phyloP scores from a whole-genome alignment of 805 yeast genomes.

The Sungouiella blattae region DNA sequence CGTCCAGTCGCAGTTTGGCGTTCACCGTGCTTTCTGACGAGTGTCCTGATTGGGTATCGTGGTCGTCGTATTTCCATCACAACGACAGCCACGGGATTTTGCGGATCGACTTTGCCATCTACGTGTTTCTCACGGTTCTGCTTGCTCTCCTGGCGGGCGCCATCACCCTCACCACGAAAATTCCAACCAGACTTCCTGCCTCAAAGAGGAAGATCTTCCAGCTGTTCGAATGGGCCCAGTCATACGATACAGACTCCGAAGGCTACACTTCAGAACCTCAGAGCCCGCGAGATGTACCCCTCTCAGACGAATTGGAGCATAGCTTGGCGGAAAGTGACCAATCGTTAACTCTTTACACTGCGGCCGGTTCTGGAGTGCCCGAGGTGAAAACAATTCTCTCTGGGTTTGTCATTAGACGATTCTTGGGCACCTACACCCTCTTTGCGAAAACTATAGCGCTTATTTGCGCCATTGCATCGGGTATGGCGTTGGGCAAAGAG shows the following conservation, averaged over 20 bases:
- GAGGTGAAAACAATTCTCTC: constrained; percentile 59
- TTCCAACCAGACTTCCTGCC: constrained; percentile 25
- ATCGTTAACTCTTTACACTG: constrained; percentile 38
- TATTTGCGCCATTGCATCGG: constrained; percentile 53
- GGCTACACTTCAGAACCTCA: too few relatives aligned
- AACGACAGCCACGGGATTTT: constrained; percentile 5
- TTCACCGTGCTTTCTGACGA: constrained; percentile 2
- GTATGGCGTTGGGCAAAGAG: constrained; percentile 56
- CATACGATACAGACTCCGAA: background rate
- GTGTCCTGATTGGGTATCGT: constrained; percentile 43
- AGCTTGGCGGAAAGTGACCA: background rate
- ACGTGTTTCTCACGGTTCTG: constrained; percentile 32
- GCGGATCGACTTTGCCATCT: constrained; percentile 32
- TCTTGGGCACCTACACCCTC: constrained; percentile 50
- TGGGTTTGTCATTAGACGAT: constrained; percentile 53
- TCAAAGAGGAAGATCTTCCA: background rate
- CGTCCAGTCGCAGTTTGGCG: constrained; percentile 4
- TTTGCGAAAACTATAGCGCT: constrained; percentile 46
- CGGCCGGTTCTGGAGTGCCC: constrained; percentile 59
- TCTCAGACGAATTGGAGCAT: background rate
- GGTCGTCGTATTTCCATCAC: constrained; percentile 34
- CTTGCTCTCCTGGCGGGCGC: constrained; percentile 44
- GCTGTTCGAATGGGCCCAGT: background rate
- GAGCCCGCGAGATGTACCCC: background rate
- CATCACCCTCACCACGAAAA: constrained; percentile 46